Evolutionary conservation across 2,329 filamentous ascomycete species (phyloP).

Genomic region (Pseudocercospora fuligena): DNA sequence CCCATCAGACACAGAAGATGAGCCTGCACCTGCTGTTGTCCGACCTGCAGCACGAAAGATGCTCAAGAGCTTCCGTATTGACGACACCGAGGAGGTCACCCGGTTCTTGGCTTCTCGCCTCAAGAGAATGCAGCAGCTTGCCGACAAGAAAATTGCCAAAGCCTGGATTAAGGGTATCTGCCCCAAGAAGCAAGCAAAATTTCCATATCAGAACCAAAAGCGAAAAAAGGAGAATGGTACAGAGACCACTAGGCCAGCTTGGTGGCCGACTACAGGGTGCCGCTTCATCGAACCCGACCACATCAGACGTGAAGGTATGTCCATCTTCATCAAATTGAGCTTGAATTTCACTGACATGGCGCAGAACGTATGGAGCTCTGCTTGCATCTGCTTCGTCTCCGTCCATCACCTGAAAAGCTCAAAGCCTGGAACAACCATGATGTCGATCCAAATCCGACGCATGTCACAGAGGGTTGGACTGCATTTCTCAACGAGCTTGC

Average conservation of each 20-base stretch:
- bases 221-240: conserved; percentile 54
- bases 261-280: conserved; percentile 51
- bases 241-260: conserved; percentile 35
- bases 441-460: conserved; percentile 31
- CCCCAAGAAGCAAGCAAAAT: conserved; percentile 76
- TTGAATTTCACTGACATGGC: conserved; percentile 16
- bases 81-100: conserved; percentile 21
- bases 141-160: conserved; percentile 74
- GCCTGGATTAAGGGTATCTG: conserved; percentile 76
- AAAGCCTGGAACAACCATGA: conserved; percentile 35
- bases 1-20: not conserved
- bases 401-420: conserved; percentile 36
- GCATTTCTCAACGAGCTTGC: conserved; percentile 37
- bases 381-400: conserved; percentile 38
- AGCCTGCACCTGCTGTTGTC: not conserved
- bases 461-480: conserved; percentile 37
- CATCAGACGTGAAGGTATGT: conserved; percentile 66
- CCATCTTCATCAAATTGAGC: not conserved
- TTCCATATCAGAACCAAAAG: conserved; percentile 70
- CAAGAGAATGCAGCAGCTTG: conserved; percentile 66
- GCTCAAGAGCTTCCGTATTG: conserved; percentile 24
- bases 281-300: conserved; percentile 77
- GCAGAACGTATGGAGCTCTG: conserved; percentile 38
- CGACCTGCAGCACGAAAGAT: not conserved
- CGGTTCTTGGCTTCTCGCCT: conserved; percentile 23